phyloP scores from a whole-genome alignment of 192 early-diverging fungal species.

The Chytriomyces confervae region DNA sequence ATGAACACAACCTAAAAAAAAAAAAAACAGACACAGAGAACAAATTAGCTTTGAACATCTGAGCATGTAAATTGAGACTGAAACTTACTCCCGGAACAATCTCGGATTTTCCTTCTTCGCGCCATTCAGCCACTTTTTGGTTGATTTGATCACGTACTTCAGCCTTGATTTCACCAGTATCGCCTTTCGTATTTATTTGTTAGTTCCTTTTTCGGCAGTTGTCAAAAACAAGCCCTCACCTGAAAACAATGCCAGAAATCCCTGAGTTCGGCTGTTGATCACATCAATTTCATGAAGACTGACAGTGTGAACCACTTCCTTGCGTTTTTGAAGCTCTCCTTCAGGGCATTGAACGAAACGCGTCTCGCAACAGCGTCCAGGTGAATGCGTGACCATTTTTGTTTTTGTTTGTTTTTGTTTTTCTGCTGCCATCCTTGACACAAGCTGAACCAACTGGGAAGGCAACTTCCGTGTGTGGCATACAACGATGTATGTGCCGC shows the following conservation, averaged over 20 bases:
- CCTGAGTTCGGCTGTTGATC: constrained; percentile 96
- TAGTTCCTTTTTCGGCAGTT: not conserved
- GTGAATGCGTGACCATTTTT: not conserved
- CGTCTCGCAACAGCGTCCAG: constrained; percentile 58
- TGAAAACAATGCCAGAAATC: constrained; percentile 96
- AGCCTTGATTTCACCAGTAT: constrained; percentile 97
- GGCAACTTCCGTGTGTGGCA: too few species aligned
- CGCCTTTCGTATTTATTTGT: constrained; percentile 47
- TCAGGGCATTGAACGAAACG: constrained; percentile 99
- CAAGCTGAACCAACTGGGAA: too few species aligned
- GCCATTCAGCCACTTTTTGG: constrained; percentile 94
- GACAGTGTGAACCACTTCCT: constrained; percentile 97
- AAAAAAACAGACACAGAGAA: constrained; percentile 28
- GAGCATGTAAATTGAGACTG: not conserved
- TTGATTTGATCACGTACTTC: constrained; percentile 99
- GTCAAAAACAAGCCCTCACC: constrained; percentile 44
- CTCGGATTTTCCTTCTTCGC: constrained; percentile 98
- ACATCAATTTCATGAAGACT: constrained; percentile 99
- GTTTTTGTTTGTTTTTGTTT: not conserved
- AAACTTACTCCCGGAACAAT: constrained; percentile 89
- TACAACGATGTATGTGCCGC: too few species aligned
- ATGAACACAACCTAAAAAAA: constrained; percentile 80
- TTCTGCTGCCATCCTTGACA: not conserved
- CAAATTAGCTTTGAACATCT: not conserved
- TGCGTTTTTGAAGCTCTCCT: constrained; percentile 95